Evolutionary conservation across 345 rosid genomes (phyloP).

Genomic region (Gossypium longicalyx): DNA sequence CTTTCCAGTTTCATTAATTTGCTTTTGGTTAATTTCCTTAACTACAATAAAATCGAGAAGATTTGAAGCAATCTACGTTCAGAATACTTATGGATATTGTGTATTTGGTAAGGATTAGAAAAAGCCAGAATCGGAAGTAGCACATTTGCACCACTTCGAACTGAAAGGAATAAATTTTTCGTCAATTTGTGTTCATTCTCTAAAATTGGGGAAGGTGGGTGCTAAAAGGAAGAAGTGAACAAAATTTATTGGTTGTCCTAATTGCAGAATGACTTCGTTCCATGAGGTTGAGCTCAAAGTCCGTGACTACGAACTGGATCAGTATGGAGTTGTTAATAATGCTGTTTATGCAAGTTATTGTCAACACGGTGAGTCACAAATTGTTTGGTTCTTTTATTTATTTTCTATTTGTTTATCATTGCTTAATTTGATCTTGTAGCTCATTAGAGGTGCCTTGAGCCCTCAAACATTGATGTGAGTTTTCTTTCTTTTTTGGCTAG

Average conservation of each 20-base stretch:
- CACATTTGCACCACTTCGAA: neutral
- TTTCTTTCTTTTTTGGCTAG: neutral
- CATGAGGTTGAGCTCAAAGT: constrained; percentile 67
- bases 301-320: constrained; percentile 86
- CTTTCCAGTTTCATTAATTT: neutral
- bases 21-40: neutral
- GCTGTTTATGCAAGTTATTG: constrained; percentile 82
- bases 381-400: neutral
- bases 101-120: neutral
- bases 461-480: neutral
- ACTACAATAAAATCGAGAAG: neutral
- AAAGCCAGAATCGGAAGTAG: neutral
- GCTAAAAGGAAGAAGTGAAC: neutral
- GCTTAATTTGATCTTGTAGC: neutral
- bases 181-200: neutral
- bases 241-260: neutral
- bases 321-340: constrained; percentile 84
- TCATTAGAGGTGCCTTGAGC: neutral
- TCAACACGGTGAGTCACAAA: constrained; percentile 54
- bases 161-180: neutral
- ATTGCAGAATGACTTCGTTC: constrained; percentile 52
- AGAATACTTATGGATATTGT: neutral
- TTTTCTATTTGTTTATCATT: neutral
- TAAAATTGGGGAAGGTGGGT: neutral
- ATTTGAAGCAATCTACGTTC: neutral